phyloP scores from a whole-genome alignment of 2,329 filamentous ascomycete genomes.

The Phaeoacremonium minimum region DNA sequence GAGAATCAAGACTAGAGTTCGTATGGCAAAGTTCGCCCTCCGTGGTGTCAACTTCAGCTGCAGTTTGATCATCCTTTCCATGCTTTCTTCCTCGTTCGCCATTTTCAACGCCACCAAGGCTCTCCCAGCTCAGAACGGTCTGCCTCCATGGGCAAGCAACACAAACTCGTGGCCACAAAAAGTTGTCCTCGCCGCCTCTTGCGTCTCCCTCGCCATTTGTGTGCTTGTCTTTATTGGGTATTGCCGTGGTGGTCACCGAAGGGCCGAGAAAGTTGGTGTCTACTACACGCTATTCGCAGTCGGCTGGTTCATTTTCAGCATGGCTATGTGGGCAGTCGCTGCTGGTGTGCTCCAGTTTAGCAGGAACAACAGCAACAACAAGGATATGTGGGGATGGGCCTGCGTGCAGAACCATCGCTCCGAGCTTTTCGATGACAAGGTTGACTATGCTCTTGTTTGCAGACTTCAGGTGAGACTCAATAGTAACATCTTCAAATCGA shows the following conservation, averaged over 20 bases:
- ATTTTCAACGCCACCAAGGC: slow-evolving; percentile 87
- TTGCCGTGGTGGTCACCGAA: slow-evolving; percentile 79
- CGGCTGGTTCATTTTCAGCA: slow-evolving; percentile 88
- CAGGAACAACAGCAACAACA: slow-evolving; percentile 66
- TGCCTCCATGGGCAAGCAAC: slow-evolving; percentile 77
- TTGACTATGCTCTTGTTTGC: slow-evolving; percentile 88
- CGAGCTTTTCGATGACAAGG: slow-evolving; percentile 71
- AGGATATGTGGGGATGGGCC: slow-evolving; percentile 98
- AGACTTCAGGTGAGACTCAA: slow-evolving; percentile 65
- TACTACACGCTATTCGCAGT: slow-evolving; percentile 96
- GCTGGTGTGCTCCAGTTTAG: slow-evolving; percentile 79
- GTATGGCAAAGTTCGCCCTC: slow-evolving; percentile 92
- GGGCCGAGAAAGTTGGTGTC: slow-evolving; percentile 87
- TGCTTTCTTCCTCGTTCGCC: slow-evolving; percentile 81
- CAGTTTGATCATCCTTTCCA: slow-evolving; percentile 87
- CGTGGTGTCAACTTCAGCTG: slow-evolving; percentile 95
- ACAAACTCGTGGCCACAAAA: slow-evolving; percentile 89
- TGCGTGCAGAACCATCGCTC: slow-evolving; percentile 84
- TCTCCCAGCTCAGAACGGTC: slow-evolving; percentile 70
- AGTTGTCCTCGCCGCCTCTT: slow-evolving; percentile 72
- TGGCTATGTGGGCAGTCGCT: slow-evolving; percentile 87
- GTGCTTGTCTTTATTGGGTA: slow-evolving; percentile 80
- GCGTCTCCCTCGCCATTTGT: slow-evolving; percentile 75
- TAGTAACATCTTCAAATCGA: slow-evolving; percentile 7
- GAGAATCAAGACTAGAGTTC: slow-evolving; percentile 90